Percentiles rank a stretch among this genome's conserved stretches.
These are phyloP conservation scores for Sanghuangporus baumii DNA, from an alignment of 1,284 basidiomycete species.

Conservation along the genomic window DNA sequence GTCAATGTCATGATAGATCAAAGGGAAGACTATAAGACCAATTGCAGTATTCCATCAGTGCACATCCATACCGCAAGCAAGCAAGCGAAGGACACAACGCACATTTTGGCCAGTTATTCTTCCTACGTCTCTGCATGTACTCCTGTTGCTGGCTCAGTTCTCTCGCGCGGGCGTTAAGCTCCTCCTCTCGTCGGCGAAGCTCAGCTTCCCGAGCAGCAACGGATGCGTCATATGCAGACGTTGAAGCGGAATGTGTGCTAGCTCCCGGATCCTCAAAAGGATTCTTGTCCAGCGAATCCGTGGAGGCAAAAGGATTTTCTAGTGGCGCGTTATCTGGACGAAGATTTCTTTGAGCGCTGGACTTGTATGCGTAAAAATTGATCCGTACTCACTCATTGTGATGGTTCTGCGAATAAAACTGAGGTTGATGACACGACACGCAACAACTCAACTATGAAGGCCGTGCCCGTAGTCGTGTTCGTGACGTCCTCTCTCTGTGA, in stretches of 20 bases:
- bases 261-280: slow-evolving; percentile 72
- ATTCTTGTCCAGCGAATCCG: slow-evolving; percentile 77
- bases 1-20: slow-evolving; percentile 89
- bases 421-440: not conserved
- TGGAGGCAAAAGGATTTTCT: slow-evolving; percentile 77
- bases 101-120: slow-evolving; percentile 90
- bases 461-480: not conserved
- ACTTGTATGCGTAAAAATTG: not conserved
- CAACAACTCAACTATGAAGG: not conserved
- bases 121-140: slow-evolving; percentile 75
- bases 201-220: slow-evolving; percentile 25
- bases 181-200: slow-evolving; percentile 21
- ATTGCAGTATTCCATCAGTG: slow-evolving; percentile 20
- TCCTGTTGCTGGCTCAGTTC: slow-evolving; percentile 54
- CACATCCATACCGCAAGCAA: slow-evolving; percentile 13
- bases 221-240: slow-evolving; percentile 10
- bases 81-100: slow-evolving; percentile 27
- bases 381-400: not conserved
- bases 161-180: slow-evolving; percentile 42
- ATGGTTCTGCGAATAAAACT: not conserved
- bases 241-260: slow-evolving; percentile 9
- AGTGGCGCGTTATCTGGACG: not conserved
- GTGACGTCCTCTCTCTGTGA: not conserved
- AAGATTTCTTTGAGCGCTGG: not conserved
- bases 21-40: slow-evolving; percentile 68